Base-by-base conservation (phyloP, 2,329 filamentous ascomycete species). In the Exutisphaerella laricina region DNA sequence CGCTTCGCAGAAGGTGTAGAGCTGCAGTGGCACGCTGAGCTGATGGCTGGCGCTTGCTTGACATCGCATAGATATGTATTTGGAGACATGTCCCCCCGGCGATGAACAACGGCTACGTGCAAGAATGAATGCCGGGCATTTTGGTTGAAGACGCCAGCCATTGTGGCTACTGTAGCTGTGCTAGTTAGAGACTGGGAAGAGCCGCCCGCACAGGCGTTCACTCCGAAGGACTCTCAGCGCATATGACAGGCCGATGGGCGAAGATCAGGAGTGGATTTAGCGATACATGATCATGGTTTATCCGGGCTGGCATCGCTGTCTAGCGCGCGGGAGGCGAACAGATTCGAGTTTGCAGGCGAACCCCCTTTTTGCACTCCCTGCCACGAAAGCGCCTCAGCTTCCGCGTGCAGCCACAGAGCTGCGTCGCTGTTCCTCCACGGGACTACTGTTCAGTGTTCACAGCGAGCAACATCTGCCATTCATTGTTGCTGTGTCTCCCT, bases 371-470 rank as follows among this genome's bases (percentile, higher is more conserved):
- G 25, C 29, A n/a, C 20, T 39, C 41, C 43, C 37, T 40, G 37
- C 31, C 18, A 14, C 23, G 22, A 20, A 18, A 10, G 6, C 29
- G 29, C 23, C 14, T 13, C 22, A 10, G 23, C 29, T 45, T 39
- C 41, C 41, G 37, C 26, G 38, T 35, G 37, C 41, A 39, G 43
- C 39, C 41, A 42, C 30, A 18, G 20, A 39, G 39, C 22, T 37
- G 36, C 41, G 34, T 39, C 34, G 28, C 18, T 30, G 35, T 50
- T 37, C 43, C 38, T 47, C 41, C 41, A 45, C 44, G 34, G 10
- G 35, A 41, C 44, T 38, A 16, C 40, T 38, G 32, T 39, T 35
- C 47, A 43, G 43, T 47, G 39, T 47, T 47, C 23, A 17, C 23
- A 12, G 17, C 36, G 20, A 29, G n/a, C n/a, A n/a, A n/a, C n/a